Evolutionary conservation across 768 basidiomycete species (phyloP).

Genomic region (Lactifluus subvellereus): DNA sequence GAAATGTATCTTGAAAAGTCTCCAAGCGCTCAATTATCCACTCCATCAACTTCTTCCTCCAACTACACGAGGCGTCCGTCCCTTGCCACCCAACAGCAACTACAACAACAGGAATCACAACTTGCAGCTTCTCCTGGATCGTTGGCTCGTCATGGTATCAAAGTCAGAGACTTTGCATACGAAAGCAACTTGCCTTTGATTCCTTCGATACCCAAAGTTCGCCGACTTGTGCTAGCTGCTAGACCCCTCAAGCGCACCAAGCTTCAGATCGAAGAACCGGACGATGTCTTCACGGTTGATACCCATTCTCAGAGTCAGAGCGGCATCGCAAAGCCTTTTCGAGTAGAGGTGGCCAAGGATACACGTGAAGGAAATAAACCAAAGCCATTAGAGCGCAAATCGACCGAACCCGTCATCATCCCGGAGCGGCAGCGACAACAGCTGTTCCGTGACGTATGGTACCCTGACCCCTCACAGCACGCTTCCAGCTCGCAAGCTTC

Average conservation of each 20-base stretch:
- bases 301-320: conserved; percentile 15
- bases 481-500: conserved; percentile 12
- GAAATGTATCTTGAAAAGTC: conserved; percentile 18
- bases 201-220: conserved; percentile 42
- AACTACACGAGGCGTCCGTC: conserved; percentile 12
- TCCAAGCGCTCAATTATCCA: conserved; percentile 9
- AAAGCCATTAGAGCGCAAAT: conserved; percentile 19
- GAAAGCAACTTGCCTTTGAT: conserved; percentile 62
- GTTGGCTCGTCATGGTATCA: conserved; percentile 35
- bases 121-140: conserved; percentile 23
- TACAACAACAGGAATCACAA: neutral
- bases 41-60: conserved; percentile 1
- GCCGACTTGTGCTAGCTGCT: conserved; percentile 44
- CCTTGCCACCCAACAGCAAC: conserved; percentile 1
- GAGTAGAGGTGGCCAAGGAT: neutral
- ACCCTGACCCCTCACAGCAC: conserved; percentile 16
- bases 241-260: conserved; percentile 35
- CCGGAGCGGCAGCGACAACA: conserved; percentile 7
- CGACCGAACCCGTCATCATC: conserved; percentile 20
- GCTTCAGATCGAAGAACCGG: conserved; percentile 29
- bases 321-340: neutral
- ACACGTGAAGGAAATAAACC: conserved; percentile 3
- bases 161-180: conserved; percentile 59
- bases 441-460: conserved; percentile 13
- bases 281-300: conserved; percentile 26